phyloP scores from a whole-genome alignment of 768 basidiomycete genomes.

The Suillus weaverae region DNA sequence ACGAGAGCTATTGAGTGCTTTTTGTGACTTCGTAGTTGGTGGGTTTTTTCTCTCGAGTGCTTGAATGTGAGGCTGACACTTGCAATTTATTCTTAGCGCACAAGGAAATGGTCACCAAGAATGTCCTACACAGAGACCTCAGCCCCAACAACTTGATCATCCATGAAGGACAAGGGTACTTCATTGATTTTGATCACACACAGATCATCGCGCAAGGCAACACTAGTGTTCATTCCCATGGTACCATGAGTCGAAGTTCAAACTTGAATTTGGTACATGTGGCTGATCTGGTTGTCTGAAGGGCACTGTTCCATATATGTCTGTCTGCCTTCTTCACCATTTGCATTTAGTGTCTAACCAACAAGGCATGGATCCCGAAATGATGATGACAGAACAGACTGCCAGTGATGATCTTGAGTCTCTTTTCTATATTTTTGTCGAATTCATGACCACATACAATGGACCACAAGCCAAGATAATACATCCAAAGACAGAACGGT shows the following conservation, averaged over 20 bases:
- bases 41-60: background rate
- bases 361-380: background rate
- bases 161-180: background rate
- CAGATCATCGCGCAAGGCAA: background rate
- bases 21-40: background rate
- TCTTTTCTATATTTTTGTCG: background rate
- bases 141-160: background rate
- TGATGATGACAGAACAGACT: background rate
- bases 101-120: background rate
- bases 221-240: background rate
- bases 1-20: background rate
- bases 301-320: background rate
- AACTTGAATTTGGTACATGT: background rate
- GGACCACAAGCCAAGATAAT: background rate
- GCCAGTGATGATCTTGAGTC: background rate
- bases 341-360: background rate
- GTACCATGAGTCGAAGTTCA: background rate
- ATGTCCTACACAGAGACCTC: background rate
- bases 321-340: background rate
- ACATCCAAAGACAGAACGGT: background rate
- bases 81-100: background rate
- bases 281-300: background rate
- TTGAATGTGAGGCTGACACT: background rate
- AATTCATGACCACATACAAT: background rate
- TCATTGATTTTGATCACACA: no score